Conservation (phyloP, 345 rosid species). For the Stellera chamaejasme region DNA sequence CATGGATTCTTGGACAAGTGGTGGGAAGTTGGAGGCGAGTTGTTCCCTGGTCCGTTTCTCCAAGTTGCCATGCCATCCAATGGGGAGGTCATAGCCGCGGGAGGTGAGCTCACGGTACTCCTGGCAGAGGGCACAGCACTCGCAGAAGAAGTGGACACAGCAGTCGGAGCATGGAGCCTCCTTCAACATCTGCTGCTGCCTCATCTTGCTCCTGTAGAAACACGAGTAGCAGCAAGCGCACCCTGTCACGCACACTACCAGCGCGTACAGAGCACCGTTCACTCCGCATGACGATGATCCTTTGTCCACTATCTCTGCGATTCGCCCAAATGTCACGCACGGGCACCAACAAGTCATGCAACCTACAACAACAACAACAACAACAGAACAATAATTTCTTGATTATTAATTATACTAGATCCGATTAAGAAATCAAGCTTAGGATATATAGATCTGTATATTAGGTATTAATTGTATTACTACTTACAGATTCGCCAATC, state of each 20-base stretch:
- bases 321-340: constrained; percentile 18
- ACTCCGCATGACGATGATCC: constrained; percentile 21
- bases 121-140: constrained; percentile 31
- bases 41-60: constrained; percentile 23
- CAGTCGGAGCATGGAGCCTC: constrained; percentile 23
- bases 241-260: constrained; percentile 16
- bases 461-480: no score
- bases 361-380: constrained; percentile 4
- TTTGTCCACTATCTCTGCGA: constrained; percentile 15
- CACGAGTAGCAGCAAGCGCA: constrained; percentile 24
- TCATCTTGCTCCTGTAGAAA: constrained; percentile 26
- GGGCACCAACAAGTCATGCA: constrained; percentile 23
- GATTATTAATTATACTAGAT: no score
- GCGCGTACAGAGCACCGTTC: constrained; percentile 22
- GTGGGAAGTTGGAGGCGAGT: constrained; percentile 14
- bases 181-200: constrained; percentile 22
- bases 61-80: constrained; percentile 32
- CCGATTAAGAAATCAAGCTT: no score
- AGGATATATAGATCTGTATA: no score
- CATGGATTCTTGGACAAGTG: constrained; percentile 22
- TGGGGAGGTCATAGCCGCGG: constrained; percentile 25
- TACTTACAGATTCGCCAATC: constrained; percentile 11
- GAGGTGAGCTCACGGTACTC: constrained; percentile 34
- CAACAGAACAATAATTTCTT: neutral
- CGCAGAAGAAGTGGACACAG: constrained; percentile 25